phyloP scores from a whole-genome alignment of 1,284 basidiomycete genomes.

The Golubevia sp. region DNA sequence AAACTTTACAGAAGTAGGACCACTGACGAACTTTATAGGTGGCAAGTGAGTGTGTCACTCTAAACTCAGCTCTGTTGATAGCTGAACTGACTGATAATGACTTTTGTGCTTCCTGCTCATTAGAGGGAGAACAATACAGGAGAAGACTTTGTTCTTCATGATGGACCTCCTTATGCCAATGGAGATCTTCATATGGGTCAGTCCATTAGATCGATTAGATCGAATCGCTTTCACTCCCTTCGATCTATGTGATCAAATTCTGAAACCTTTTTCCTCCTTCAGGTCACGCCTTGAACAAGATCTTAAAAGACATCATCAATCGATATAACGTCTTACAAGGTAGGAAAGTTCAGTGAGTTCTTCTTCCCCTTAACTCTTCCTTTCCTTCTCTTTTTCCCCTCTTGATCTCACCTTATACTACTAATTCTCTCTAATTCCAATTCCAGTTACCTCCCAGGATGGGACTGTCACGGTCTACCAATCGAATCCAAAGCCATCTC shows the following conservation, averaged over 20 bases:
- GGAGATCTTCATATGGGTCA: slow-evolving; percentile 91
- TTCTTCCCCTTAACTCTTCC: slow-evolving; percentile 4
- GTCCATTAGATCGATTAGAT: slow-evolving; percentile 26
- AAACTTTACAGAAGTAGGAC: no score
- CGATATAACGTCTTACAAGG: slow-evolving; percentile 83
- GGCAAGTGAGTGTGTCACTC: no score
- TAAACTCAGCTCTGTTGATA: no score
- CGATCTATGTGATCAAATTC: no score
- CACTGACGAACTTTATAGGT: no score
- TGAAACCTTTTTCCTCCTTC: not conserved
- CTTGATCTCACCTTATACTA: not conserved
- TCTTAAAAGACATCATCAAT: slow-evolving; percentile 94
- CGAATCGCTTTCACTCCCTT: no score
- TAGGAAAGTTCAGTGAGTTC: slow-evolving; percentile 76
- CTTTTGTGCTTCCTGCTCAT: slow-evolving; percentile 3
- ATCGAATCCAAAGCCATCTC: slow-evolving; percentile 66
- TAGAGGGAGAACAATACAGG: slow-evolving; percentile 72
- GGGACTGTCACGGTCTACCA: slow-evolving; percentile 98
- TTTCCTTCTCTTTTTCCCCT: not conserved
- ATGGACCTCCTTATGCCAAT: slow-evolving; percentile 98
- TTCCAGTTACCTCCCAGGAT: slow-evolving; percentile 87
- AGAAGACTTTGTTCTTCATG: slow-evolving; percentile 82
- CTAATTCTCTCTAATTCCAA: not conserved
- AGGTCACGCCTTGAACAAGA: slow-evolving; percentile 97
- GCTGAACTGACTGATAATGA: not conserved